Evolutionary conservation across 805 yeast genomes (phyloP).

Genomic region (Ogataea nakhonphanomensis): DNA sequence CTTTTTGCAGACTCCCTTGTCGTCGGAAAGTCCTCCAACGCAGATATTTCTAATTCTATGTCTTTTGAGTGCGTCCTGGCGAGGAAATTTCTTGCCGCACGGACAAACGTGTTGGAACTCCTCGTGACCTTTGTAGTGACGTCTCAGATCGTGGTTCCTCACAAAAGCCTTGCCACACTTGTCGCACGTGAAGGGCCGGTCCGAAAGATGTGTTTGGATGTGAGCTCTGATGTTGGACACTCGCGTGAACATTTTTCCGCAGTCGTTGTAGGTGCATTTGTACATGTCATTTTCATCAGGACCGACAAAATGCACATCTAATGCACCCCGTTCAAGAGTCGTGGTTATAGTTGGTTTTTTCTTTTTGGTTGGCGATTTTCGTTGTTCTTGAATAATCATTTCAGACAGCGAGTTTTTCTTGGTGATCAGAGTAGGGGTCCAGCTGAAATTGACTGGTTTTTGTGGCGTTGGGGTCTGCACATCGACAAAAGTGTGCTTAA

Average conservation of each 20-base stretch:
- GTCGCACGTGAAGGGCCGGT: conserved; percentile 83
- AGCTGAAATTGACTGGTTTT: conserved; percentile 29
- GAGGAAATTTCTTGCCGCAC: conserved; percentile 91
- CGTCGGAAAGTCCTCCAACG: conserved; percentile 57
- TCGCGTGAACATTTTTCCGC: conserved; percentile 82
- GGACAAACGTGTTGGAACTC: conserved; percentile 72
- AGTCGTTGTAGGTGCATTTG: conserved; percentile 69
- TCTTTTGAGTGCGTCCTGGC: conserved; percentile 83
- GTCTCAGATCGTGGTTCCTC: conserved; percentile 87
- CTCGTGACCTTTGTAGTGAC: conserved; percentile 86
- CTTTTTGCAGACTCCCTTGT: conserved; percentile 25
- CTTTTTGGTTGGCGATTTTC: conserved; percentile 44
- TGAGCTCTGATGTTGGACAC: conserved; percentile 92
- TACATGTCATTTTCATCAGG: conserved; percentile 70
- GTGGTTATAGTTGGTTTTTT: conserved; percentile 53
- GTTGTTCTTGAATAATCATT: conserved; percentile 34
- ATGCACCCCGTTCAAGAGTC: conserved; percentile 82
- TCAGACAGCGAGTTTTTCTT: conserved; percentile 30
- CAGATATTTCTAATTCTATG: conserved; percentile 82
- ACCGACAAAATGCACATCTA: conserved; percentile 79
- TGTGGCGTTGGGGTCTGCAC: conserved; percentile 31
- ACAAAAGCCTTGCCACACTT: conserved; percentile 85
- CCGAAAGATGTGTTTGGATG: conserved; percentile 93
- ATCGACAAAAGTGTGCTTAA: conserved; percentile 21
- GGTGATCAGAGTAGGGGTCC: conserved; percentile 36